A percentile compares a stretch with the other conserved stretches of the same genome.
Evolutionary conservation across 805 yeast genomes (phyloP).

Genomic region (Priceomyces fermenticarens): DNA sequence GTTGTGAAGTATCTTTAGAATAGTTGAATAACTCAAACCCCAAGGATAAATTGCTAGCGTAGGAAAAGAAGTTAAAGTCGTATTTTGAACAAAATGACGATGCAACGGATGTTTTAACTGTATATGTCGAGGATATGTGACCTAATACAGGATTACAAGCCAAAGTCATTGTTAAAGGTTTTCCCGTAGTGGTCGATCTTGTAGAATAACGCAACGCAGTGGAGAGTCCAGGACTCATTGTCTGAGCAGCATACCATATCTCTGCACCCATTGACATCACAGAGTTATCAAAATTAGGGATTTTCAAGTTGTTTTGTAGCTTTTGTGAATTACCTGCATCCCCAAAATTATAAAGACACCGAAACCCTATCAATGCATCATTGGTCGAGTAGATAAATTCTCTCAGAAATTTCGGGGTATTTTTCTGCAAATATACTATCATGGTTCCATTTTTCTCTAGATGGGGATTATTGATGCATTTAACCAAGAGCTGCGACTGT

Average conservation of each 20-base stretch:
- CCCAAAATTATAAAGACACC: slow-evolving; percentile 71
- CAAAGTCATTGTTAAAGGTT: slow-evolving; percentile 84
- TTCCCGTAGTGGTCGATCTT: slow-evolving; percentile 79
- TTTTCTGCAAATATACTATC: slow-evolving; percentile 70
- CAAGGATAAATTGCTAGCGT: slow-evolving; percentile 78
- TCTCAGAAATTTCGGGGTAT: slow-evolving; percentile 57
- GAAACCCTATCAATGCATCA: slow-evolving; percentile 77
- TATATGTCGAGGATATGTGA: slow-evolving; percentile 80
- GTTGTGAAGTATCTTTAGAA: slow-evolving; percentile 13
- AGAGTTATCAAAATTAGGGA: slow-evolving; percentile 54
- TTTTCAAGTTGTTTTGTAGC: slow-evolving; percentile 35
- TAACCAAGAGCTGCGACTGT: slow-evolving; percentile 62
- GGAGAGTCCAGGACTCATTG: slow-evolving; percentile 87
- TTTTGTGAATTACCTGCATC: slow-evolving; percentile 17
- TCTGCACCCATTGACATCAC: slow-evolving; percentile 79
- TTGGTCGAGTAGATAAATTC: slow-evolving; percentile 81
- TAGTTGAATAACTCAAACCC: slow-evolving; percentile 83
- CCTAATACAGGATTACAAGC: slow-evolving; percentile 90
- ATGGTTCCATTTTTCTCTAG: slow-evolving; percentile 53
- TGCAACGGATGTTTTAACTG: slow-evolving; percentile 72
- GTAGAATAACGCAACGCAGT: slow-evolving; percentile 84
- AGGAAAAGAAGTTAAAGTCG: slow-evolving; percentile 88
- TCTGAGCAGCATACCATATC: slow-evolving; percentile 79
- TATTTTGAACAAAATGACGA: slow-evolving; percentile 81
- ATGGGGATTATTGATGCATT: slow-evolving; percentile 69